Conservation (phyloP, 805 yeast genomes). For the Vanderwaltozyma tropicalis region DNA sequence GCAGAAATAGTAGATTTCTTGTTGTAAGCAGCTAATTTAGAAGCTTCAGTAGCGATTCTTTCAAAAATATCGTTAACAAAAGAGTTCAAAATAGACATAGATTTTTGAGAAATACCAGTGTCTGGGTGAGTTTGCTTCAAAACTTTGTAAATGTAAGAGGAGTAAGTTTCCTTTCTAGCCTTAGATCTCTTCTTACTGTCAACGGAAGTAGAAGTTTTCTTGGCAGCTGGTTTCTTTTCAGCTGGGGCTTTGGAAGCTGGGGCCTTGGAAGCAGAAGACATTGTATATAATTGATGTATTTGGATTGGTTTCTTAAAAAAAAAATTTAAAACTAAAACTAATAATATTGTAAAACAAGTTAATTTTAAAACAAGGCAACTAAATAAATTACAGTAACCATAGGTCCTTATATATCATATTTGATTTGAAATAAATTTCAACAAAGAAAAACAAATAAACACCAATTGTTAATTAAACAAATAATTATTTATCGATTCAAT, state of each 20-base stretch:
- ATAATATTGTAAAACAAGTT: neutral
- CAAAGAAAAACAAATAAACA: neutral
- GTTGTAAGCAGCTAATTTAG: conserved; percentile 97
- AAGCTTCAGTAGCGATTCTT: conserved; percentile 96
- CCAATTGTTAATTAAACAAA: too few species aligned
- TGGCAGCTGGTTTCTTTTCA: conserved; percentile 56
- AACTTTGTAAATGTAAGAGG: conserved; percentile 76
- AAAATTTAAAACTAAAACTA: too few species aligned
- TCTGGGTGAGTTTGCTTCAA: conserved; percentile 92
- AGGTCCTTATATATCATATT: neutral
- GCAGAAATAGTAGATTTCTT: conserved; percentile 96
- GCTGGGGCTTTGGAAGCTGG: conserved; percentile 29
- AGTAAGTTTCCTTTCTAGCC: conserved; percentile 96
- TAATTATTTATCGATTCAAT: neutral
- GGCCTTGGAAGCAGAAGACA: conserved; percentile 58
- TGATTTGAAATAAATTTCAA: too few species aligned
- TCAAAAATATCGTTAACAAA: conserved; percentile 96
- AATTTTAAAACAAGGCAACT: neutral
- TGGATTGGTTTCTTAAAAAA: neutral
- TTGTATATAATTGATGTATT: conserved; percentile 24
- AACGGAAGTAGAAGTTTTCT: conserved; percentile 75
- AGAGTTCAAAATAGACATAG: conserved; percentile 98
- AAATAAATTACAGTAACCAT: too few species aligned
- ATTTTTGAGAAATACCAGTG: conserved; percentile 97
- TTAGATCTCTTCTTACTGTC: conserved; percentile 86